Base-by-base conservation (phyloP, 2,329 filamentous ascomycete genomes). In the Fusarium beomiforme region DNA sequence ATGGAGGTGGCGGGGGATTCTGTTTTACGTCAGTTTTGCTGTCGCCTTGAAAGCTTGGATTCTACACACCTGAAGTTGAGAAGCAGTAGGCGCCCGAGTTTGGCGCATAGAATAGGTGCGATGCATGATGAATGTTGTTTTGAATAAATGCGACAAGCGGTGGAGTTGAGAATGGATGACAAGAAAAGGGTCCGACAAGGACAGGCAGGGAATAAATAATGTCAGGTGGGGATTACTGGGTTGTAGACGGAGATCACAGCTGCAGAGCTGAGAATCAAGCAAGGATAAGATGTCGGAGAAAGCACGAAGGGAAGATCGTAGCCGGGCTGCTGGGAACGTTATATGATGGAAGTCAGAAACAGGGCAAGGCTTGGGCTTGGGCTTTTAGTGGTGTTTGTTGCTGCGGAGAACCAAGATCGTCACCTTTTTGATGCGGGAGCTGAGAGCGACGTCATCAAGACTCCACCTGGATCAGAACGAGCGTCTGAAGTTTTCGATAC, bases 41-140 rank as follows among this genome's bases (percentile, higher is more conserved):
- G 29, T 24, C 46, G 26, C 31, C 33, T n/a, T 36, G 37, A 6
- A 31, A n/a, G 10, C 11, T 50, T 39, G 9, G 23, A 13, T 8
- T 13, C 14, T 17, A 65, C 82, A 69, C 78, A 89, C 88, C 81
- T 90, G 87, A 47, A 90, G 85, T 79, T 90, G 88, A 79, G 94
- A 97, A 79, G 96, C 96, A 74, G 96, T 99, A 51, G 96, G 96
- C 83, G 94, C 94, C 88, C 96, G 92, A 83, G 93, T 92, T 85
- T 97, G 93, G 91, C 96, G 95, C 96, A 98, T 97, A 78, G 94
- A 97, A 83, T 98, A 99, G 74, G 96, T 98, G 83, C 95, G 94
- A 89, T 99, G 96, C 95, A 99, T 99, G 62, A 69, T 84, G 83
- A 43, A 24, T 47, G 29, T 11, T 56, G 29, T 47, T 71, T 59